A percentile compares a stretch with the other conserved stretches of the same genome.
Evolutionary conservation across 306 rosid species (phyloP).

Genomic region (Abrus pulchellus): DNA sequence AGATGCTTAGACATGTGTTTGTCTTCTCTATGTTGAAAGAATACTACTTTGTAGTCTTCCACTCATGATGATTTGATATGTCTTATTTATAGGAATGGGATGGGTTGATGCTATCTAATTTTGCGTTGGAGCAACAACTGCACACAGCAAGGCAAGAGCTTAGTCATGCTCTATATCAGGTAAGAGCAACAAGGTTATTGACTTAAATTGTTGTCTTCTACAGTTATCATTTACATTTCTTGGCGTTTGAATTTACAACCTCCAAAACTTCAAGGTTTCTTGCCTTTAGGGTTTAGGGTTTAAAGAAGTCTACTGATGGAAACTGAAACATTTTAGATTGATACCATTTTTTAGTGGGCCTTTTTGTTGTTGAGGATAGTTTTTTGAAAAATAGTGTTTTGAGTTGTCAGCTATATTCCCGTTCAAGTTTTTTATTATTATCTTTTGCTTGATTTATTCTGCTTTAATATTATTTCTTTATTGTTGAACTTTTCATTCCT

Average conservation of each 20-base stretch:
- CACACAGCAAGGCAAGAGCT: conserved; percentile 97
- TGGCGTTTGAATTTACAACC: not conserved
- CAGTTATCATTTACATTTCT: conserved; percentile 11
- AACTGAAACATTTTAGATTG: not conserved
- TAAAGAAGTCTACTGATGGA: not conserved
- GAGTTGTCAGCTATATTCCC: not conserved
- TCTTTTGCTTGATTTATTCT: conserved; percentile 4
- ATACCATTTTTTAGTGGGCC: not conserved
- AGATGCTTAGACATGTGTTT: conserved; percentile 9
- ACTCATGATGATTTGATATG: not conserved
- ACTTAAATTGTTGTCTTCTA: not conserved
- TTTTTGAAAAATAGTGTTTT: not conserved
- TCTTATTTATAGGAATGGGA: conserved; percentile 85
- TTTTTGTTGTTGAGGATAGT: not conserved
- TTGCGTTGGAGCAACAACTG: conserved; percentile 91
- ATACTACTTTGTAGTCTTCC: not conserved
- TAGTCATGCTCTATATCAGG: conserved; percentile 97
- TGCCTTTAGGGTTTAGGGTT: too few species aligned
- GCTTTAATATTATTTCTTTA: conserved; percentile 1
- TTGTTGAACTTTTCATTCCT: not conserved
- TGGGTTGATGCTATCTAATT: conserved; percentile 84
- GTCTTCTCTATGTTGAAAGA: not conserved
- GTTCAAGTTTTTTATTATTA: not conserved
- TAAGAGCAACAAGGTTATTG: conserved; percentile 39
- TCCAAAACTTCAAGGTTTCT: conserved; percentile 1